Evolutionary conservation across 1,284 basidiomycete genomes (phyloP), one percentile per base, ranked within the genome.

Genomic region (Omphalotus olearius): DNA sequence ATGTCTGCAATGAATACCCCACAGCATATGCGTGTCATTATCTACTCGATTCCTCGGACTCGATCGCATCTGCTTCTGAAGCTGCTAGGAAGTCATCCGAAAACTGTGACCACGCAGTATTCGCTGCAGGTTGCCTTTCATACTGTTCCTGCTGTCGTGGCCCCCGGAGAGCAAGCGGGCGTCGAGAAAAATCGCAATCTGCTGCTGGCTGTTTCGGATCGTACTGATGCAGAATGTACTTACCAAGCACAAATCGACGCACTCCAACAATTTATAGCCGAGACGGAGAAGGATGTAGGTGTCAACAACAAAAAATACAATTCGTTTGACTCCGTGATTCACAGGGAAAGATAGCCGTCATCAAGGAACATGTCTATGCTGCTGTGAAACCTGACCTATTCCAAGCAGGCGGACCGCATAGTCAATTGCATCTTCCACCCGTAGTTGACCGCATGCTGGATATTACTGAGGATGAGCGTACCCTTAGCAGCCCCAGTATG

Each of bases 31-130:
- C 30, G 30, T 9, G 30, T 51, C 26, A 17, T 45, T n/a, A 35
- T 51, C 25, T 51, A 38, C 33, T 51, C 50, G 9, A 30, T 38
- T 38, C 50, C 51, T 33, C 50, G 54, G 46, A 55, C 54, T 10
- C 52, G 54, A 38, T 52, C 54, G 6, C 52, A 55, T 28, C 30
- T 55, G 25, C 45, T 55, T 6, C 42, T 48, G 16, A 50, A 47
- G 14, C 44, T 55, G 11, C 45, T 51, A n/a, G 40, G 47, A n/a
- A 55, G 40, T 28, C 54, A 52, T 42, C 46, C 50, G 2, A 17
- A 4, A 17, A 40, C 52, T 4, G 17, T 17, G 13, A 26, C 41
- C 36, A 43, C 23, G 25, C 45, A 48, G 3, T 55, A 52, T 42
- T 50, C 54, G 10, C 49, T 55, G 41, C 39, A 37, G 20, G 42